Evolutionary conservation across 139 green algal species (phyloP), one percentile per base, ranked within the genome.

Genomic region (Chlamydomonas eustigma): DNA sequence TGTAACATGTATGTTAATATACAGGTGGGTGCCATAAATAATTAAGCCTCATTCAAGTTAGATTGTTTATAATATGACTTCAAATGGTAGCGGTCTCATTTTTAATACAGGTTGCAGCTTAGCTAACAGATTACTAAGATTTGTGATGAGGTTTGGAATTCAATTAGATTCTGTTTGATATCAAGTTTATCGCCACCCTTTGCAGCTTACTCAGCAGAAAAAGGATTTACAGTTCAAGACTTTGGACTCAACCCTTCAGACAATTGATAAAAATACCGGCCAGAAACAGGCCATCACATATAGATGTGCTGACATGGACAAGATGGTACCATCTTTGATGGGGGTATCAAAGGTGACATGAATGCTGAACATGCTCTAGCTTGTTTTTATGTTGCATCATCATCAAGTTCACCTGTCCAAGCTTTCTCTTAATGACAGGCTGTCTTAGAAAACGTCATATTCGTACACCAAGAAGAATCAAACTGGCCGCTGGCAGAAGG

Each of bases 401-500:
- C 12, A 28, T 58, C 44, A 58, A 18, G 44, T 28, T 58, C 12
- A 58, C 44, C n/a, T n/a, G n/a, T n/a, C n/a, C n/a, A n/a, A n/a
- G n/a, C n/a, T n/a, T n/a, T n/a, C n/a, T n/a, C n/a, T n/a, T n/a
- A n/a, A n/a, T n/a, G n/a, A n/a, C 77, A 91, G 86, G 87, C 87
- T 28, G 79, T 91, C 66, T 86, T 99, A 74, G 95, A 99, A 71
- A 97, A 96, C 75, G 96, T 99, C 28, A 96, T 99, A 50, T 99
- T 99, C 78, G 96, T 99, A 51, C 96, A 99, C 83, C 95, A 98
- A 81, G 96, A 99, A 76, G 96, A 99, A 28, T 91, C 86, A 76
- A 98, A 97, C 84, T 99, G 96, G 95, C 96, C 96, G 4, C 87
- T 99, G 66, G 88, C 87, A 1, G 96, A 99, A 52, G 88, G 82